phyloP scores from a whole-genome alignment of 1,284 basidiomycete genomes.

The Ceratobasidium theobromae region DNA sequence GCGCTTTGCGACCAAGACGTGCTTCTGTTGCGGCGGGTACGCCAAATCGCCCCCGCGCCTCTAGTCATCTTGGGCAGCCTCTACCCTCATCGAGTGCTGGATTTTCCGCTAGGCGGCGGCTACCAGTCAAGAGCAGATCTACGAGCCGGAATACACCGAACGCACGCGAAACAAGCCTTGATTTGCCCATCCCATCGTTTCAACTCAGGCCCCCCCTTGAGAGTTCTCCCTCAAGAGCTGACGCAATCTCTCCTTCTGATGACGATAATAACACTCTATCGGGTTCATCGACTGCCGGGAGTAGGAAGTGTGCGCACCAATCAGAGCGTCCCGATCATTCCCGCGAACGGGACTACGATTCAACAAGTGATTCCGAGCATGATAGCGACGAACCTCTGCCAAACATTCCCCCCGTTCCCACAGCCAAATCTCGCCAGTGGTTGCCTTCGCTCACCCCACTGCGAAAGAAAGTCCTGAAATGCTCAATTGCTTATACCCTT shows the following conservation, averaged over 20 bases:
- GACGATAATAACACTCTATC: slow-evolving; percentile 1
- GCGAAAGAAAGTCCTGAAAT: slow-evolving; percentile 83
- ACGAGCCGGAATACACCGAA: slow-evolving; percentile 5
- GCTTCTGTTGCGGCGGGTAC: not conserved
- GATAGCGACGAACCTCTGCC: not conserved
- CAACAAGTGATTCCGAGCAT: slow-evolving; percentile 15
- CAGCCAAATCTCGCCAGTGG: not conserved
- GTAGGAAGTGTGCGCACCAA: not conserved
- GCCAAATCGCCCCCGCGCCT: slow-evolving; percentile 38
- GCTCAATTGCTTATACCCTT: slow-evolving; percentile 86
- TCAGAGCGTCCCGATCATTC: not conserved
- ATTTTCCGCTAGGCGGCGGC: slow-evolving; percentile 29
- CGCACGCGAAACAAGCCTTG: slow-evolving; percentile 25
- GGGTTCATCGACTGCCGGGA: slow-evolving; percentile 4
- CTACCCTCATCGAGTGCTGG: slow-evolving; percentile 37
- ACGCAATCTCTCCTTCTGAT: not conserved
- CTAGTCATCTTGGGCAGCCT: slow-evolving; percentile 37
- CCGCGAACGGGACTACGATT: not conserved
- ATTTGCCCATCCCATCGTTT: too few relatives aligned
- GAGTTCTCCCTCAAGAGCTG: not conserved
- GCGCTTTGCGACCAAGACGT: slow-evolving; percentile 41
- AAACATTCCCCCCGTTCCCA: not conserved
- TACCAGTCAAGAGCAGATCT: slow-evolving; percentile 25
- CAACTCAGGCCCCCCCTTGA: too few relatives aligned
- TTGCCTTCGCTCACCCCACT: slow-evolving; percentile 53